Evolutionary conservation across 108 stramenopile species (phyloP).

Genomic region (Craspedostauros australis): DNA sequence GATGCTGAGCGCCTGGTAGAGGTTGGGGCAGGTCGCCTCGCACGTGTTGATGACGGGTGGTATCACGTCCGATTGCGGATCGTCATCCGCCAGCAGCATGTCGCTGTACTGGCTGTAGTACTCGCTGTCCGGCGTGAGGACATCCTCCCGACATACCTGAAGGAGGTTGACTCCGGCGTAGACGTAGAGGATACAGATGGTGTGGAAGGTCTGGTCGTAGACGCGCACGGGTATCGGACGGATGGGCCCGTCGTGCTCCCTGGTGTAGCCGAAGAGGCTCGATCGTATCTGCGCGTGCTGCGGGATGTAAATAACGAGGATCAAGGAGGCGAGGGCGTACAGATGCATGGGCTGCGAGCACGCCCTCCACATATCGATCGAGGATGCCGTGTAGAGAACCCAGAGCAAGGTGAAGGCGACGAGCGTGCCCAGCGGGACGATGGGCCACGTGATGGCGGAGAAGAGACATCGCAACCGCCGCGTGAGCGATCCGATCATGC

Average conservation of each 20-base stretch:
- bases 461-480: conserved; percentile 50
- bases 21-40: conserved; percentile 42
- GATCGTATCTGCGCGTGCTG: conserved; percentile 42
- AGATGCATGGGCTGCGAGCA: conserved; percentile 51
- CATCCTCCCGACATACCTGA: conserved; percentile 43
- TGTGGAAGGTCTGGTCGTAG: conserved; percentile 61
- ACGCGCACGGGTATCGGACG: conserved; percentile 48
- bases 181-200: conserved; percentile 45
- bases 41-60: conserved; percentile 29
- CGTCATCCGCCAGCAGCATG: conserved; percentile 1
- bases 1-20: conserved; percentile 34
- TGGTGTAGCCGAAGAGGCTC: conserved; percentile 37
- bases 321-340: conserved; percentile 37
- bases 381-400: conserved; percentile 44
- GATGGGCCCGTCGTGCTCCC: conserved; percentile 54
- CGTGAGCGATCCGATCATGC: conserved; percentile 27
- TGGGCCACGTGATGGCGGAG: conserved; percentile 48
- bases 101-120: background rate
- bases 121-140: conserved; percentile 9
- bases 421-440: conserved; percentile 46
- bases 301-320: conserved; percentile 43
- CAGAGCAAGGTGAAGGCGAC: conserved; percentile 38
- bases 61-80: background rate
- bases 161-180: conserved; percentile 50
- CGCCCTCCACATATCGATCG: conserved; percentile 27